A percentile compares a stretch with the other conserved stretches of the same genome.
These are phyloP conservation scores for Penicillium tannophilum DNA, from an alignment of 495 filamentous ascomycete genomes.

Conservation along the genomic window DNA sequence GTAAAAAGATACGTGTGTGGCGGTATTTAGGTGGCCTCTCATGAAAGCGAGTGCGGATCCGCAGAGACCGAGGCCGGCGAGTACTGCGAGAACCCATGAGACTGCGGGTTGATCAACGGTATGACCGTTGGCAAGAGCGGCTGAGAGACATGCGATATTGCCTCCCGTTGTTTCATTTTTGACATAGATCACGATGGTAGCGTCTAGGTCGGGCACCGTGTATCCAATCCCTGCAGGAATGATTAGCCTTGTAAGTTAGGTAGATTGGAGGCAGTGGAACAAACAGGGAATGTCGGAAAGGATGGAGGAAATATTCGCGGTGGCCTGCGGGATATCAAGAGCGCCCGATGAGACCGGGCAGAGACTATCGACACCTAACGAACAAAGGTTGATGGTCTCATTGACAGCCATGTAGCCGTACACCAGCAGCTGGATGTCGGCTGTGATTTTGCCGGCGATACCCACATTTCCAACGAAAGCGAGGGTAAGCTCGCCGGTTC, in stretches of 20 bases:
- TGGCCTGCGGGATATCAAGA: neutral
- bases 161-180: neutral
- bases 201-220: neutral
- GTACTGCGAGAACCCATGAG: slow-evolving; percentile 86
- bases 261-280: neutral
- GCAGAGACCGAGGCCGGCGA: slow-evolving; percentile 79
- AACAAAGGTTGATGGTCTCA: neutral
- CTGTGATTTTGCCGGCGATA: neutral
- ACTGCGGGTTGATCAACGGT: slow-evolving; percentile 88
- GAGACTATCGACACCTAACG: neutral
- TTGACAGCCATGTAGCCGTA: neutral
- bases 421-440: neutral
- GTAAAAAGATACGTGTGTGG: neutral
- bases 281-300: neutral
- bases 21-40: neutral
- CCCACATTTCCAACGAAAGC: neutral
- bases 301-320: neutral
- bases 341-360: neutral
- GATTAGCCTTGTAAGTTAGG: neutral
- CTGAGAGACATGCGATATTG: neutral
- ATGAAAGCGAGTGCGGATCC: slow-evolving; percentile 69
- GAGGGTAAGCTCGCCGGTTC: neutral
- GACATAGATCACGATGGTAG: neutral
- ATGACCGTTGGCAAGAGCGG: slow-evolving; percentile 78
- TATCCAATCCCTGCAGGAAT: neutral